Evolutionary conservation across 441 rosid genomes (phyloP), one percentile per base, ranked within the genome.

Genomic region (Adansonia rubrostipa): DNA sequence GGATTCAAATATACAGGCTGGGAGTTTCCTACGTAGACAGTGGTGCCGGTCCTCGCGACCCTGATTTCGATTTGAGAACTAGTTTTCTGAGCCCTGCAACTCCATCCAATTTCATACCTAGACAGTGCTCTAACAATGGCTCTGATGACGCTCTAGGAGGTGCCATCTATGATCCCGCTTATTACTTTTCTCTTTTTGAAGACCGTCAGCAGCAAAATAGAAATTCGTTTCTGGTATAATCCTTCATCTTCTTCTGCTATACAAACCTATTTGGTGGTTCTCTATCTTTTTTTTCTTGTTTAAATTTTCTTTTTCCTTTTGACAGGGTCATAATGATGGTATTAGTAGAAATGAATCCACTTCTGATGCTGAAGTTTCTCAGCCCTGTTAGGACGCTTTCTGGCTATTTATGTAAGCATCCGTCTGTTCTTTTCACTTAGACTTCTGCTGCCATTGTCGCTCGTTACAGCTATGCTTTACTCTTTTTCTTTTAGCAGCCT

Each of bases 1-100:
- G 99, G 99, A 87, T 93, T 88, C 98, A 94, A 88, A 96, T 96
- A 63, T 96, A 93, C 77, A 85, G 92, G 78, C 85, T 94, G 63
- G 99, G 98, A 5, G 90, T 88, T 77, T 87, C 95, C 33, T 74
- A 73, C 48, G 84, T 85, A 1, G 92, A 87, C 51, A 51, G 53
- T 13, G 73, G 76, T 71, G 56, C 77, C 9, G 82, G 77, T 62
- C 82, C 92, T 6, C 89, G 88, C 78, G 94, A 90, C 22, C 68
- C 90, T 7, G 96, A 94, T 87, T 90, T 86, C 24, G 98, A 92
- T 89, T 83, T 90, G 63, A 84, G 98, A 73, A 87, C 83, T 80
- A 94, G 96, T 73, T 93, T 96, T 77, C 81, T 94, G 66, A 88
- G 87, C 75, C 97, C 94, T 0, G 80, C 85, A 1, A 74, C 89